A percentile compares a stretch with the other conserved stretches of the same genome.
Evolutionary conservation across 441 rosid genomes (phyloP).

Genomic region (Mallotus japonicus): DNA sequence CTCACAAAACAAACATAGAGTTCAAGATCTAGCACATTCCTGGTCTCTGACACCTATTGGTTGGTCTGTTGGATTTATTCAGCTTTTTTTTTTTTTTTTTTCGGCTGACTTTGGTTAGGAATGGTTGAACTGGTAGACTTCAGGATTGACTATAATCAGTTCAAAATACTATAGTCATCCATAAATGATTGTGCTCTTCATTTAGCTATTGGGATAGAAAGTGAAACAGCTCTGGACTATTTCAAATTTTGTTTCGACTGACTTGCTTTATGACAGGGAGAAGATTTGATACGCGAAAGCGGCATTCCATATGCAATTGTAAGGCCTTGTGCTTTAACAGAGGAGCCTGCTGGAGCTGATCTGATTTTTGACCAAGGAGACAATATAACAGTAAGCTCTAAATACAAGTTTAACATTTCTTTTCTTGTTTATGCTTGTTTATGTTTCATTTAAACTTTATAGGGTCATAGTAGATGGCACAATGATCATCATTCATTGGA

Average conservation of each 20-base stretch:
- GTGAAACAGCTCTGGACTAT: not conserved
- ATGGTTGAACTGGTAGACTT: not conserved
- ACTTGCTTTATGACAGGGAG: slow-evolving; percentile 48
- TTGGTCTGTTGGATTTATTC: not conserved
- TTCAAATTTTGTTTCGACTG: not conserved
- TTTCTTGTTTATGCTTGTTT: not conserved
- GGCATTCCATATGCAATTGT: slow-evolving; percentile 82
- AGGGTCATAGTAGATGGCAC: not conserved
- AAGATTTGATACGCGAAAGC: slow-evolving; percentile 78
- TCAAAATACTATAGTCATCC: not conserved
- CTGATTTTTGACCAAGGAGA: slow-evolving; percentile 92
- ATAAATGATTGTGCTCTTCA: not conserved
- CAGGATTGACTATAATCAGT: not conserved
- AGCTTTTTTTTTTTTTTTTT: not conserved
- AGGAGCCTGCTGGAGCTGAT: slow-evolving; percentile 95
- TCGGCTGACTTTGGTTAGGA: not conserved
- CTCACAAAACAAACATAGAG: not conserved
- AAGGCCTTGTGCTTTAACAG: slow-evolving; percentile 88
- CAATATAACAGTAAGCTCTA: slow-evolving; percentile 52
- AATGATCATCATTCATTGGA: not conserved
- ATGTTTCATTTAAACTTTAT: not conserved
- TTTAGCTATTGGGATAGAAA: not conserved
- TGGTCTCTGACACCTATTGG: not conserved
- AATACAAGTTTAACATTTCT: not conserved
- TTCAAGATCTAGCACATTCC: not conserved